Evolutionary conservation across 768 basidiomycete species (phyloP), one percentile per base, ranked within the genome.

Genomic region (Chalciporus chontae): DNA sequence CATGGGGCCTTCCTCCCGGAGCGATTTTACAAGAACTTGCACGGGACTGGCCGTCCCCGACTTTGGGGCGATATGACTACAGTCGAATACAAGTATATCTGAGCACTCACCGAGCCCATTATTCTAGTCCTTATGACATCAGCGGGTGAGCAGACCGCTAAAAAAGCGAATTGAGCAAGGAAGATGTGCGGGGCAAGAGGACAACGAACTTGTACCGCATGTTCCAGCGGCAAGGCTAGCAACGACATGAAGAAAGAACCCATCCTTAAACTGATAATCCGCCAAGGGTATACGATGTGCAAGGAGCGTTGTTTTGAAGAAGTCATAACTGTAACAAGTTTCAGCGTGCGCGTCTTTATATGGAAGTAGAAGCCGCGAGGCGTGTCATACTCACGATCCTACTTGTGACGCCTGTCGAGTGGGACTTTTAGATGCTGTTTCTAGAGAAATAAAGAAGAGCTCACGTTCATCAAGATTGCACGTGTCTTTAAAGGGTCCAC

Each of bases 141-240:
- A 3, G 79, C 84, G 13, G 88, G 88, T 18, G 88, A 85, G 51
- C 85, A 88, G 11, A 90, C 79, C 43, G 88, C 88, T 90, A 53
- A 4, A 29, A n/a, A 40, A 23, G 8, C 40, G 48, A 47, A 19
- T 44, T 57, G 27, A 60, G 53, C 18, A 44, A 1, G 26, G 27
- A 18, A 7, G 15, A 36, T 15, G 37, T 17, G 32, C 15, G 34
- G 15, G 8, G 13, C 9, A 37, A 17, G n/a, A 27, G 18, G 5
- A 38, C 11, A 40, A 72, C 81, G 31, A 50, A 90, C 88, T 89
- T 13, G 88, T 90, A 37, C 87, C 87, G 53, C 89, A 76, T 24
- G 85, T 81, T 21, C 87, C 88, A 14, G 88, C 85, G 8, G 84
- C 67, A 53, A 78, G 71, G 61, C 88, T 90, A 2, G 87, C 77